A percentile compares a stretch with the other conserved stretches of the same genome.
phyloP scores from a whole-genome alignment of 2,329 filamentous ascomycete species.

The Clathrospora elynae region DNA sequence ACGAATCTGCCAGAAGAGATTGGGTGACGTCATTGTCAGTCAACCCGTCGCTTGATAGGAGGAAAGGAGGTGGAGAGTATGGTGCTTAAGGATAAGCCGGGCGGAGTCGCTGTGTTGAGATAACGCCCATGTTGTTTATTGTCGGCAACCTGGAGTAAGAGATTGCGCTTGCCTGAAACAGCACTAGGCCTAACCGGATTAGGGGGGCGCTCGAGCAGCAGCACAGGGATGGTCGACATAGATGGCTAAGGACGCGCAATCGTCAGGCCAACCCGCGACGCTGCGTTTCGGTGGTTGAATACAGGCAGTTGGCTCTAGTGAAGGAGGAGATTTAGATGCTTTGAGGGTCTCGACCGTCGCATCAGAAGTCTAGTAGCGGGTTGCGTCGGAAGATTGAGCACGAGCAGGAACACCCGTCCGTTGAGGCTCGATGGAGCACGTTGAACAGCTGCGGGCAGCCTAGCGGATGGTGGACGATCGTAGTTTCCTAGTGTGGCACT shows the following conservation, averaged over 20 bases:
- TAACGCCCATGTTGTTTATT: slow-evolving; percentile 4
- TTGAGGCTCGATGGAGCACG: slow-evolving; percentile 5
- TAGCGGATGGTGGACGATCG: slow-evolving; percentile 6
- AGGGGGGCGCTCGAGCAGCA: slow-evolving; percentile 8
- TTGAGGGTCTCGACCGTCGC: too few species aligned
- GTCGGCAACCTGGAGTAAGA: slow-evolving; percentile 9
- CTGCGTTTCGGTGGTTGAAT: slow-evolving; percentile 1
- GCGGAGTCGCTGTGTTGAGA: slow-evolving; percentile 6
- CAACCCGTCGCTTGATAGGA: not conserved
- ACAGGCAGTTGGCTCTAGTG: too few species aligned
- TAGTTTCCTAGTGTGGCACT: slow-evolving; percentile 10
- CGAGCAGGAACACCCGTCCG: not conserved
- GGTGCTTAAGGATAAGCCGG: not conserved
- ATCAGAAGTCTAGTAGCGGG: too few species aligned
- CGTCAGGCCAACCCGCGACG: slow-evolving; percentile 4
- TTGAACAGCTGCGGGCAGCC: slow-evolving; percentile 7
- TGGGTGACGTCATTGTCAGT: slow-evolving; percentile 3
- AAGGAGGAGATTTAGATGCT: too few species aligned
- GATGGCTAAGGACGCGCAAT: slow-evolving; percentile 17
- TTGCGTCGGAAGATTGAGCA: not conserved
- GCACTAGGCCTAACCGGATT: slow-evolving; percentile 13
- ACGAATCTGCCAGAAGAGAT: slow-evolving; percentile 1
- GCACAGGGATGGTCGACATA: slow-evolving; percentile 5
- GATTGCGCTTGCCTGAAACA: slow-evolving; percentile 12
- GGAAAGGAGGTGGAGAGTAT: slow-evolving; percentile 8